These are phyloP conservation scores for Ocimum tenuiflorum DNA, from an alignment of 257 asterid species.

Conservation along the genomic window DNA sequence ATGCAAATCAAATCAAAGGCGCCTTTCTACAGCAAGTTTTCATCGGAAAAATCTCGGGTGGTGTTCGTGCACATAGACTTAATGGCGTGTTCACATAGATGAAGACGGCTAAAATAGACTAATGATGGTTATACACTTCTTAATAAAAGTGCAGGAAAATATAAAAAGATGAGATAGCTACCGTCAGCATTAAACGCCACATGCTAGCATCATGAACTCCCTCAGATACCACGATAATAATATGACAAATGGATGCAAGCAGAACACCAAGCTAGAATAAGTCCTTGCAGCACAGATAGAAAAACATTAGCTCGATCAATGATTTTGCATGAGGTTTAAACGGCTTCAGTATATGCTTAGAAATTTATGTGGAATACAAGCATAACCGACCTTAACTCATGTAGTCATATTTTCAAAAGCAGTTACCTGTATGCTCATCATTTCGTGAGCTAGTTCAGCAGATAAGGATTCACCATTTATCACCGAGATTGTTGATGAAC, in stretches of 20 bases:
- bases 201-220: constrained; percentile 76
- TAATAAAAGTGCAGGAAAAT: background rate
- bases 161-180: constrained; percentile 24
- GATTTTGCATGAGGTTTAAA: background rate
- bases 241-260: constrained; percentile 79
- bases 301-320: constrained; percentile 26
- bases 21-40: too few species aligned
- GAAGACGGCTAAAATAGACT: background rate
- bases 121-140: background rate
- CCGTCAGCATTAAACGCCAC: constrained; percentile 93
- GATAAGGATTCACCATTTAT: constrained; percentile 69
- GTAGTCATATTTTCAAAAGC: constrained; percentile 6
- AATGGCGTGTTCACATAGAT: background rate
- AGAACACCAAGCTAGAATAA: constrained; percentile 82
- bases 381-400: background rate
- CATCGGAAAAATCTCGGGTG: too few species aligned
- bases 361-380: background rate
- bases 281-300: constrained; percentile 54
- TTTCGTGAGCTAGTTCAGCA: constrained; percentile 88
- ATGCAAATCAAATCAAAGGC: too few species aligned
- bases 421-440: constrained; percentile 90
- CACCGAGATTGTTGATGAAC: constrained; percentile 72
- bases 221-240: constrained; percentile 75
- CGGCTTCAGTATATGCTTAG: background rate
- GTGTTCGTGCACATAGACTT: background rate